Base-by-base conservation (phyloP, 495 filamentous ascomycete genomes). In the Pyrenula massariospora region DNA sequence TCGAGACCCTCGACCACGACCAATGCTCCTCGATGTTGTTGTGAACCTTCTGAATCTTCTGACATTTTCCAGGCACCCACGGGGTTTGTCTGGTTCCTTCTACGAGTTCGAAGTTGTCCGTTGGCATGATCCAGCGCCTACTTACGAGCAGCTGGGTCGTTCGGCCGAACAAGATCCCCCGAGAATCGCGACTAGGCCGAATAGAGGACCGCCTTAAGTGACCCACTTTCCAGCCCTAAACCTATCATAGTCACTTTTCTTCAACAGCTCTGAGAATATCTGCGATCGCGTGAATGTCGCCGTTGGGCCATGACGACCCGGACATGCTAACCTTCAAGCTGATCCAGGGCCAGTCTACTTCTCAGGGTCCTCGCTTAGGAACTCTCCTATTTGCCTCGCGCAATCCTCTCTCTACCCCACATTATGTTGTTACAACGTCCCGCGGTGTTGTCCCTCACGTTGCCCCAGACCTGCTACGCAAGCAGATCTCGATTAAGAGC, bases 1-100 rank as follows among this genome's bases (percentile, higher is more conserved):
- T 98, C 93, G 55, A 98, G 81, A 23, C 93, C 93, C 72, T 98
- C 93, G 56, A 98, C 84, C 19, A 93, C 87, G 52, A 97, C 84
- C 48, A 98, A 81, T 25, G 86, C 79, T 52, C 89, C 89, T 60
- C 88, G 80, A 60, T 63, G 64, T 52, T 52, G n/a, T 15, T 42
- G 31, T 15, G 31, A 15, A 42, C 31, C 8, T 15, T 42, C 31
- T 8, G 31, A 42, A 8, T 42, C 31, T 15, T 42, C 31, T 5
- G 31, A 5, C 31, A 42, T 42, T 8, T 5, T 42, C n/a, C n/a
- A n/a, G n/a, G n/a, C n/a, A n/a, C n/a, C n/a, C n/a, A n/a, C n/a
- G n/a, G n/a, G n/a, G n/a, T n/a, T n/a, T n/a, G n/a, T n/a, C n/a
- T n/a, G n/a, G n/a, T n/a, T n/a, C n/a, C n/a, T n/a, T n/a, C n/a